Conservation (phyloP, 306 rosid genomes). For the Malus orientalis region DNA sequence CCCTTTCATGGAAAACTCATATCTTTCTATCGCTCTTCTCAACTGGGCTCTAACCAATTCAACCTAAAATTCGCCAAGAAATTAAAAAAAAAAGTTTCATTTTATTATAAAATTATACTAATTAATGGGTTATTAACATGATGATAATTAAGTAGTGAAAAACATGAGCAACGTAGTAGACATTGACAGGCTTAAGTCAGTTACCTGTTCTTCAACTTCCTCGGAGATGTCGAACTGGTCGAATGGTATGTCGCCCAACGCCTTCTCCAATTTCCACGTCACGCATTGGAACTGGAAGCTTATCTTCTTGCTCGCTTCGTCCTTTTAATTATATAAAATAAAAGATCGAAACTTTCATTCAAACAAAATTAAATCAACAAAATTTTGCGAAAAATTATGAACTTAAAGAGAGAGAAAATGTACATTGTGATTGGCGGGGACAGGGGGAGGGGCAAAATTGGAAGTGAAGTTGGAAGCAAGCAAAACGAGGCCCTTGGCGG, state of each 20-base stretch:
- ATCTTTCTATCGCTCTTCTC: conserved; percentile 75
- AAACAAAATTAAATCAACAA: background rate
- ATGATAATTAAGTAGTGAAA: background rate
- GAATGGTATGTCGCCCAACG: conserved; percentile 55
- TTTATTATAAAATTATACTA: background rate
- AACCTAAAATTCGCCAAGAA: conserved; percentile 40
- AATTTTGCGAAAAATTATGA: background rate
- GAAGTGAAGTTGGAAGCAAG: conserved; percentile 46
- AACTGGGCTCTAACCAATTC: conserved; percentile 82
- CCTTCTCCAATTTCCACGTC: conserved; percentile 85
- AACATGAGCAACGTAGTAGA: background rate
- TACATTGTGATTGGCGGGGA: background rate
- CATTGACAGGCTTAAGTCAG: background rate
- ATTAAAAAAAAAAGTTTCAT: background rate
- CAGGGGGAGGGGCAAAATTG: conserved; percentile 33
- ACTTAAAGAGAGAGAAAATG: background rate
- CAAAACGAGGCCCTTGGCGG: conserved; percentile 54
- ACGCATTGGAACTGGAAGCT: conserved; percentile 71
- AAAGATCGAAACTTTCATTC: conserved; percentile 30
- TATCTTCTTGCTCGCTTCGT: conserved; percentile 60
- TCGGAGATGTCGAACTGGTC: conserved; percentile 67
- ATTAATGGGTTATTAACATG: background rate
- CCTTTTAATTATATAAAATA: conserved; percentile 26
- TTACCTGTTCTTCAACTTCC: conserved; percentile 95
- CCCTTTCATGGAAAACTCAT: conserved; percentile 47